Evolutionary conservation across 305 asterid genomes (phyloP), one percentile per base, ranked within the genome.

Genomic region (Fraxinus greggii): DNA sequence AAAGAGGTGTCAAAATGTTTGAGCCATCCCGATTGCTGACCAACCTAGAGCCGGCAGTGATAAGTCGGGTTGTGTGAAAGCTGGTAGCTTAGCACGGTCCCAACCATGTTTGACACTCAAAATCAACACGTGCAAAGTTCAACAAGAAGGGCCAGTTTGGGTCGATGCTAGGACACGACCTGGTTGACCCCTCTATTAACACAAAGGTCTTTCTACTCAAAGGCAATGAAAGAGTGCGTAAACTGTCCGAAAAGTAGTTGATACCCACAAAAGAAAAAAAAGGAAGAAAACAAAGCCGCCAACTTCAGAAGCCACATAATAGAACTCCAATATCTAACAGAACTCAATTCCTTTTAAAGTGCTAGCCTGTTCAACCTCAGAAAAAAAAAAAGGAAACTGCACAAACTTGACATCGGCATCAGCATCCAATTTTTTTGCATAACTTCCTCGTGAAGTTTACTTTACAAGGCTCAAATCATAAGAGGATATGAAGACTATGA

Each of bases 381-480:
- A 4, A 24, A 5, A 2, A 5, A 17, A 72, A 72, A 32, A 35
- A 1, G 1, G 13, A n/a, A 72, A 4, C 7, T 15, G 33, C 32
- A 65, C 17, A 65, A 65, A 65, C 32, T 65, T 61, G 33, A 15
- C n/a, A 2, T 32, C 0, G 42, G 40, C 75, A 69, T 72, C 28
- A 3, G 38, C 38, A 28, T 69, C 38, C 21, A 24, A 4, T 23
- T 26, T 65, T 65, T 65, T 65, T 26, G 69, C 31, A 7, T 72
- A 32, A 72, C 76, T 72, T 72, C 76, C 48, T 72, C 48, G 4
- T 7, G 48, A 72, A 72, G 76, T 72, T 32, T 17, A 33, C 76
- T 3, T 72, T n/a, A 72, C 0, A n/a, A 38, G 9, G 48, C 51
- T 72, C 51, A 72, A 72, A 31, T 72, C 76, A 72, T 15, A 72